Evolutionary conservation across 2,329 filamentous ascomycete genomes (phyloP).

Genomic region (Biscogniauxia sp.): DNA sequence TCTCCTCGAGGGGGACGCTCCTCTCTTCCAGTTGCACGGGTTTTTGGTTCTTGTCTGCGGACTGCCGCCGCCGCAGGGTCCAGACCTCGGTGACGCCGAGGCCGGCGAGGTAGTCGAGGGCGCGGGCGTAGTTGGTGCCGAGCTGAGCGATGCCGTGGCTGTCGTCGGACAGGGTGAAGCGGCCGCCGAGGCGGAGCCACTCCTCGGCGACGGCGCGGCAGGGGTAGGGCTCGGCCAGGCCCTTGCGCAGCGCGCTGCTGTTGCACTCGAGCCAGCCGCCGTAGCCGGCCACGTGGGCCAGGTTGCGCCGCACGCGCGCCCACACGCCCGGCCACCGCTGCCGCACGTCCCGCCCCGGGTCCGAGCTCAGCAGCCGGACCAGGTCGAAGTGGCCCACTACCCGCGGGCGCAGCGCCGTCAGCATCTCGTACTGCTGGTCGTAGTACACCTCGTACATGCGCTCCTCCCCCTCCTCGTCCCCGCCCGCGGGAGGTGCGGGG

Average conservation of each 20-base stretch:
- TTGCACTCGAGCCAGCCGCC: conserved; percentile 89
- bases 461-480: conserved; percentile 66
- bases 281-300: conserved; percentile 67
- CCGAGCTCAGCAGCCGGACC: conserved; percentile 73
- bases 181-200: conserved; percentile 70
- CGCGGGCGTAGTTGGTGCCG: conserved; percentile 74
- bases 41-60: conserved; percentile 13
- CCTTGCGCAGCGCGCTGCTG: conserved; percentile 82
- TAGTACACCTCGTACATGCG: conserved; percentile 81
- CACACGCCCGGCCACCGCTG: conserved; percentile 63
- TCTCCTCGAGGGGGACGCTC: conserved; percentile 37
- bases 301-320: conserved; percentile 70
- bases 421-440: conserved; percentile 81
- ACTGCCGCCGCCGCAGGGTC: conserved; percentile 44
- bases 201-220: conserved; percentile 73
- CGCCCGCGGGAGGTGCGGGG: conserved; percentile 23
- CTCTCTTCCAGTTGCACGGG: conserved; percentile 23
- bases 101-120: conserved; percentile 67
- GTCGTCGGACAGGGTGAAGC: conserved; percentile 91
- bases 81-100: conserved; percentile 64
- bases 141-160: conserved; percentile 88
- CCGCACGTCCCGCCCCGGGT: conserved; percentile 61
- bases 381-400: conserved; percentile 95
- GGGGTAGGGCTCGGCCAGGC: conserved; percentile 87
- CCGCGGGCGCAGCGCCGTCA: conserved; percentile 66